phyloP scores from a whole-genome alignment of 768 basidiomycete genomes.

The Epithele typhae region DNA sequence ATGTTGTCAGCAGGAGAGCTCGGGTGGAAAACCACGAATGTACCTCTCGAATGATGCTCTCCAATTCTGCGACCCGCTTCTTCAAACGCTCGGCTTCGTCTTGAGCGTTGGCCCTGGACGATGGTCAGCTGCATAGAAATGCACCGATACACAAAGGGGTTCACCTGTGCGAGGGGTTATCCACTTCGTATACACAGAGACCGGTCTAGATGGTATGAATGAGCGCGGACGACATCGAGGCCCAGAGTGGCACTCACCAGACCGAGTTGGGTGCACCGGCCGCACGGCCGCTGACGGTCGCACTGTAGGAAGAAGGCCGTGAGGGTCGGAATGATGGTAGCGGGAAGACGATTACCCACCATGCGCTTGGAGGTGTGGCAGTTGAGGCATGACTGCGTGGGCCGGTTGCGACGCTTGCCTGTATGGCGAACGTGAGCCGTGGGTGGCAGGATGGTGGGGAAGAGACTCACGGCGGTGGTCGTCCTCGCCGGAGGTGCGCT shows the following conservation, averaged over 20 bases:
- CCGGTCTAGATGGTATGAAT: conserved; percentile 48
- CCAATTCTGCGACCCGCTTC: conserved; percentile 75
- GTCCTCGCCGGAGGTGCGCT: conserved; percentile 34
- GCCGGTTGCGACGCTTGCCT: conserved; percentile 57
- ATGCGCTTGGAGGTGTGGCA: conserved; percentile 73
- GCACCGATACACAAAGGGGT: conserved; percentile 19
- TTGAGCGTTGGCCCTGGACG: conserved; percentile 28
- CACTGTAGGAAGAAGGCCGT: conserved; percentile 29
- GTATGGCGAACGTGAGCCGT: not conserved
- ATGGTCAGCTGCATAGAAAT: not conserved
- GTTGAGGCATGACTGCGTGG: conserved; percentile 69
- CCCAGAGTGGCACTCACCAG: conserved; percentile 26
- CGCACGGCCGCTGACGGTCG: conserved; percentile 45
- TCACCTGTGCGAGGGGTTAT: conserved; percentile 60
- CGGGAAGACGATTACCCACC: conserved; percentile 33
- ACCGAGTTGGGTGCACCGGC: conserved; percentile 39
- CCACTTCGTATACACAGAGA: conserved; percentile 80
- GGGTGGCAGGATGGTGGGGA: not conserved
- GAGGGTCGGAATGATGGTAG: not conserved
- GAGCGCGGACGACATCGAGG: not conserved
- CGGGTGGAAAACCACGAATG: not conserved
- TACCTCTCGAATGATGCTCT: conserved; percentile 80
- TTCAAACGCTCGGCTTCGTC: conserved; percentile 66
- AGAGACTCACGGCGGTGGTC: conserved; percentile 41
- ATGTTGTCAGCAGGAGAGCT: not conserved